Base-by-base conservation (phyloP, 768 basidiomycete species). In the Pleurotus platypus region DNA sequence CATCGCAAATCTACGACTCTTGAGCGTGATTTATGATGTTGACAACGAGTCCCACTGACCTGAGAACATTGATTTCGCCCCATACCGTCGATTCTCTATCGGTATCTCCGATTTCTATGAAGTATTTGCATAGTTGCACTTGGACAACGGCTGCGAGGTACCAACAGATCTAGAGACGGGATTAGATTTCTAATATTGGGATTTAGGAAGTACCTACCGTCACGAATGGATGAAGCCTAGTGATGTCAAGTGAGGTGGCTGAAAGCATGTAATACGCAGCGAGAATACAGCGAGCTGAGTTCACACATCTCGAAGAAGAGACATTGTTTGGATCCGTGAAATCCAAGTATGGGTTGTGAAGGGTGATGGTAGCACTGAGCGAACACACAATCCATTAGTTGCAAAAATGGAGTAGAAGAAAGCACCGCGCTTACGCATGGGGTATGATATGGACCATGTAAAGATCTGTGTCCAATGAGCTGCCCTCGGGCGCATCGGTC, bases 81-180 rank as follows among this genome's bases (percentile, higher is more conserved):
- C 92, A 94, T 8, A 89, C 86, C 1, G 84, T 84, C 27, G 87
- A 83, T 69, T 94, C 91, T 60, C 83, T 75, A 49, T 82, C 82
- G 12, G 76, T 74, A 69, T 93, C 90, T n/a, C 86, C 84, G 46
- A 83, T 82, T 67, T 92, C 89, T 58, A 94, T 92, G 66, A 86
- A 88, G 64, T 90, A 85, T 66, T 90, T 91, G 79, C 91, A 94
- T 39, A 90, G 75, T 63, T 93, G 90, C 47, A 93, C 84, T 66
- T 92, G 86, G 3, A 93, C 89, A 4, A 90, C 90, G 12, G 92
- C 91, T 5, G 91, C 92, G 13, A 94, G 82, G 69, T 94, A 93
- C 91, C 91, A 94, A 68, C 90, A 92, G 46, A 93, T 92, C 89
- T 91, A 57, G 35, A 27, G n/a, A 56, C 37, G 30, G 50, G 18